Evolutionary conservation across 768 basidiomycete species (phyloP).

Genomic region (Auricularia cornea): DNA sequence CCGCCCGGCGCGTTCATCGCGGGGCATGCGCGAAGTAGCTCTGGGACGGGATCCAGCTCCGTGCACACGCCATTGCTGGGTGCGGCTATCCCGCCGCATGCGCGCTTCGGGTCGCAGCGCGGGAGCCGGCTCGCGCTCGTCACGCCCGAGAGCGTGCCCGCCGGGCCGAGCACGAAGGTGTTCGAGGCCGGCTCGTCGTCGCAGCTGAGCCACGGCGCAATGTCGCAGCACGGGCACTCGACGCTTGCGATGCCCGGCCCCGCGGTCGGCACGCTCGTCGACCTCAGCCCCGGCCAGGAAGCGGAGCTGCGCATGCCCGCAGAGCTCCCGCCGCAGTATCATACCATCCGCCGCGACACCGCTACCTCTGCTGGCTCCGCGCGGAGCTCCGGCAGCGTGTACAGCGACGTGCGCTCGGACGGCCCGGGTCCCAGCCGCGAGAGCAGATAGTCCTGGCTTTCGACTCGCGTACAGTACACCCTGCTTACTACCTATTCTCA

Average conservation of each 20-base stretch:
- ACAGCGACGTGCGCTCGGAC: background rate
- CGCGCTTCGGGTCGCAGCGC: background rate
- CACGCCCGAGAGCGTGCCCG: background rate
- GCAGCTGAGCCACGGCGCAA: background rate
- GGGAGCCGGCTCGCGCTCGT: background rate
- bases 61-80: background rate
- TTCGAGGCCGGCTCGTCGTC: background rate
- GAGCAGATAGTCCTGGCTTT: background rate
- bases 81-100: background rate
- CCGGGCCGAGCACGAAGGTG: background rate
- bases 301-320: background rate
- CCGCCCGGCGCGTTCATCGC: no score
- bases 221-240: background rate
- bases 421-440: background rate
- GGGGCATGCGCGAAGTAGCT: no score
- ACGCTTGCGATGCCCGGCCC: no score
- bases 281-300: background rate
- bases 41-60: no score
- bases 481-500: background rate
- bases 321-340: slow-evolving; percentile 1
- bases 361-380: background rate
- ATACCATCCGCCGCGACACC: background rate
- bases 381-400: background rate
- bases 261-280: background rate
- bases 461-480: background rate